Conservation (phyloP, 306 rosid species). For the Trifolium subterraneum region DNA sequence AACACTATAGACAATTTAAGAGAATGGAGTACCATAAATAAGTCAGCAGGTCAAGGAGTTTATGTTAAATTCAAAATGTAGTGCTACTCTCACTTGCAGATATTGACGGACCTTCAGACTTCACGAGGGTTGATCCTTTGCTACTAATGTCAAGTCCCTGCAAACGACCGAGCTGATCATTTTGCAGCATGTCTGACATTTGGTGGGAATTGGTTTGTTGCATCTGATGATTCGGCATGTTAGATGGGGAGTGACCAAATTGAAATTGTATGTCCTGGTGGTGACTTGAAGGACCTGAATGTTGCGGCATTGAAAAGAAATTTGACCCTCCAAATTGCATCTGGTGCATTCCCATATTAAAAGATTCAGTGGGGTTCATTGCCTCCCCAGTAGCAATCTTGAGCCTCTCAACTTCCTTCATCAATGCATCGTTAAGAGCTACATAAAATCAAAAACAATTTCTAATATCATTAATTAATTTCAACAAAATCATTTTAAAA, state of each 20-base stretch:
- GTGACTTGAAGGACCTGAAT: constrained; percentile 61
- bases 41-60: constrained; percentile 76
- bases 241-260: constrained; percentile 62
- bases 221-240: constrained; percentile 58
- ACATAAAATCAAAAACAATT: constrained; percentile 41
- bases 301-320: constrained; percentile 71
- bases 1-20: constrained; percentile 73
- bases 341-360: constrained; percentile 84
- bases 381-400: constrained; percentile 89
- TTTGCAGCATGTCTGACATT: constrained; percentile 75
- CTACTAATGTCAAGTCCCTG: constrained; percentile 93
- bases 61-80: constrained; percentile 71
- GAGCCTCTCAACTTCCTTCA: constrained; percentile 97
- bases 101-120: constrained; percentile 81
- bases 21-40: constrained; percentile 50
- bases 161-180: constrained; percentile 78
- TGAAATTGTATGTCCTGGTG: constrained; percentile 68
- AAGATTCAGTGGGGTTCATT: constrained; percentile 76
- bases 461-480: constrained; percentile 7
- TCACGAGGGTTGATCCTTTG: constrained; percentile 68
- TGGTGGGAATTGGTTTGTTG: constrained; percentile 70
- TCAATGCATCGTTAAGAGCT: constrained; percentile 92
- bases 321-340: constrained; percentile 62
- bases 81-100: constrained; percentile 94
- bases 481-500: constrained; percentile 15